Base-by-base conservation (phyloP, 345 rosid species). In the Gossypium bickii region DNA sequence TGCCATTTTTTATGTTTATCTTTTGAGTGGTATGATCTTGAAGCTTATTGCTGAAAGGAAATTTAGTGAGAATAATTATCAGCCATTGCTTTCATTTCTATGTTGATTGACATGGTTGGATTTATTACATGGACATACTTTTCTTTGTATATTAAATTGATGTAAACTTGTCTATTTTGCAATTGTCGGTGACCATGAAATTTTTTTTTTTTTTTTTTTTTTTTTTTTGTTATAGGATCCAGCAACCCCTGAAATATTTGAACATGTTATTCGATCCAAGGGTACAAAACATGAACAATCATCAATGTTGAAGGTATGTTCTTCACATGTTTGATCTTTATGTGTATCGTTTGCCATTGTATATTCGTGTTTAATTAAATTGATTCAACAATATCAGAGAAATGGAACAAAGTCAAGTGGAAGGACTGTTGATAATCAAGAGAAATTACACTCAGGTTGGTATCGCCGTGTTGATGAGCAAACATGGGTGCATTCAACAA, bases 241-340 rank as follows among this genome's bases (percentile, higher is more conserved):
- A 56, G 84, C 90, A 16, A 95, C 99, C 22, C 98, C 96, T 7
- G 99, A 95, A 79, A 93, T 93, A 68, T 83, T 81, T 25, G 97
- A 93, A 76, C 85, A 86, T 77, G 78, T 79, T 0, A 77, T 79
- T 76, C 83, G 90, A 43, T 80, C 85, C 2, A 84, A 83, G 82
- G 83, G 85, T 70, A 66, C 84, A 67, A 94, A 88, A 38, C 76
- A 77, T 67, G 85, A 83, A 48, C 90, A 81, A 29, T 84, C 91
- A 57, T 84, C 87, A 56, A 60, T 79, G 57, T 82, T 83, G 11
- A 88, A 86, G 94, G 99, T 93, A 84, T 43, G 74, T 68, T 8
- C 41, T 38, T 47, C 9, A 22, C 53, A 16, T 29, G 45, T 51
- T 10, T 52, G 61, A 69, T 7, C 20, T 49, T 25, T 5, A 24